These are phyloP conservation scores for Phytophthora pluvialis DNA, from an alignment of 352 stramenopile genomes.

Conservation along the genomic window DNA sequence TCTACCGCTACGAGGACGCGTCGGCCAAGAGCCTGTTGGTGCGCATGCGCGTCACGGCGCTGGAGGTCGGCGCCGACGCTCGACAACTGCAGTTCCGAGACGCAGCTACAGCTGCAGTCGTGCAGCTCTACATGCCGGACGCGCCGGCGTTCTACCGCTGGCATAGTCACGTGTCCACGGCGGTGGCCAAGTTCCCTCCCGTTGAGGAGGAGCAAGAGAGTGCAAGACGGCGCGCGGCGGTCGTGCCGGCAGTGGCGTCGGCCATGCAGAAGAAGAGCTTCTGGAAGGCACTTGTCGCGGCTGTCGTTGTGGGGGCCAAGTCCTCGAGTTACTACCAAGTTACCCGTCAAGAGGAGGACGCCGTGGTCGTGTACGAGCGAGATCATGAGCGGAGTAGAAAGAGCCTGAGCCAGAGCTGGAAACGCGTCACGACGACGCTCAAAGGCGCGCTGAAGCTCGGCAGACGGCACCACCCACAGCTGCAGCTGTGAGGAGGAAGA, in stretches of 20 bases:
- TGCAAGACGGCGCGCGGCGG: background rate
- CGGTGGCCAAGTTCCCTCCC: slow-evolving; percentile 17
- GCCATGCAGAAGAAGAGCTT: slow-evolving; percentile 30
- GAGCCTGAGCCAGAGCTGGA: slow-evolving; percentile 30
- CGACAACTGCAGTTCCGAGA: slow-evolving; percentile 37
- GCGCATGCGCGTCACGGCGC: slow-evolving; percentile 27
- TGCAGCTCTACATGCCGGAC: slow-evolving; percentile 41
- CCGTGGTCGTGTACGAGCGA: slow-evolving; percentile 7
- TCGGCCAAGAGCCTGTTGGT: slow-evolving; percentile 42
- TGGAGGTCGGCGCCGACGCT: slow-evolving; percentile 17
- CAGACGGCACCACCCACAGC: slow-evolving; percentile 16
- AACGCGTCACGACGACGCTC: slow-evolving; percentile 18
- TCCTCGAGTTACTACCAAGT: slow-evolving; percentile 7
- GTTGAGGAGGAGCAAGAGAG: slow-evolving; percentile 15
- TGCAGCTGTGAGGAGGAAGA: slow-evolving; percentile 13
- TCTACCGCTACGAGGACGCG: slow-evolving; percentile 54
- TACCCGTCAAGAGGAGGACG: slow-evolving; percentile 2
- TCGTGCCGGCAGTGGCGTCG: slow-evolving; percentile 13
- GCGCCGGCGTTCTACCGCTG: slow-evolving; percentile 25
- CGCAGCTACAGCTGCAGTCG: background rate
- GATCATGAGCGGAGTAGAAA: slow-evolving; percentile 7
- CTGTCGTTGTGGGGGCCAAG: slow-evolving; percentile 6
- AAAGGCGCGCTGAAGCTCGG: slow-evolving; percentile 21
- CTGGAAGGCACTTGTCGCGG: slow-evolving; percentile 27
- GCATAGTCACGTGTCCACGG: slow-evolving; percentile 31